Evolutionary conservation across 345 rosid genomes (phyloP).

Genomic region (Camelina sativa): DNA sequence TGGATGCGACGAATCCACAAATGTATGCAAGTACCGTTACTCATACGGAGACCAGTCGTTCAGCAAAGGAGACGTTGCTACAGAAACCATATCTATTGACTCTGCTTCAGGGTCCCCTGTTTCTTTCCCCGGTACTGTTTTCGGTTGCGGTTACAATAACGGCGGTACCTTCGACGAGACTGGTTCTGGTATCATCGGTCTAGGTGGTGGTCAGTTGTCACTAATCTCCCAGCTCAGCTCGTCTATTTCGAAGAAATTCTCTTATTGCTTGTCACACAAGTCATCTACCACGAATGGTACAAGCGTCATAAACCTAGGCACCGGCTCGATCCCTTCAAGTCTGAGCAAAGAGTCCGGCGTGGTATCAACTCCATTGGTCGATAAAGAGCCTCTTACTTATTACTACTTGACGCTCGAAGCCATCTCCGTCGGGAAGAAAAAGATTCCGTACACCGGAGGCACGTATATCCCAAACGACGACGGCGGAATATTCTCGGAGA

Average conservation of each 20-base stretch:
- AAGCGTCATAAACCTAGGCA: slow-evolving; percentile 62
- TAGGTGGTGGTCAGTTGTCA: slow-evolving; percentile 60
- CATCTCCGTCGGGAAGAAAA: slow-evolving; percentile 50
- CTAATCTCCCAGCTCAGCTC: slow-evolving; percentile 56
- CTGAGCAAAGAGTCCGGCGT: slow-evolving; percentile 25
- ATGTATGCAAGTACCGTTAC: slow-evolving; percentile 44
- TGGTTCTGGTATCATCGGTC: slow-evolving; percentile 63
- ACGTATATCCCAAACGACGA: slow-evolving; percentile 8
- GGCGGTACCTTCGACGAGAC: slow-evolving; percentile 48
- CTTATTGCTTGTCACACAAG: slow-evolving; percentile 62
- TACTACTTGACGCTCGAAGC: slow-evolving; percentile 53
- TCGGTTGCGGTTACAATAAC: slow-evolving; percentile 64
- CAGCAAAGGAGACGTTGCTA: slow-evolving; percentile 52
- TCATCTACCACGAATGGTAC: slow-evolving; percentile 31
- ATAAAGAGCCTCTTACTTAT: slow-evolving; percentile 48
- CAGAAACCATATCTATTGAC: slow-evolving; percentile 53
- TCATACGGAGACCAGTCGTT: slow-evolving; percentile 49
- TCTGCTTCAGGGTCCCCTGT: slow-evolving; percentile 50
- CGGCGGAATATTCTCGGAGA: background rate
- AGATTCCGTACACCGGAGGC: slow-evolving; percentile 42
- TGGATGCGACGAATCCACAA: slow-evolving; percentile 19
- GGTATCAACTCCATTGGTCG: slow-evolving; percentile 52
- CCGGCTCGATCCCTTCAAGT: slow-evolving; percentile 51
- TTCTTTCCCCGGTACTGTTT: slow-evolving; percentile 38
- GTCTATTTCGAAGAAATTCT: slow-evolving; percentile 56